Evolutionary conservation across 495 filamentous ascomycete genomes (phyloP), one percentile per base, ranked within the genome.

Genomic region (Aspergillus nidulans): DNA sequence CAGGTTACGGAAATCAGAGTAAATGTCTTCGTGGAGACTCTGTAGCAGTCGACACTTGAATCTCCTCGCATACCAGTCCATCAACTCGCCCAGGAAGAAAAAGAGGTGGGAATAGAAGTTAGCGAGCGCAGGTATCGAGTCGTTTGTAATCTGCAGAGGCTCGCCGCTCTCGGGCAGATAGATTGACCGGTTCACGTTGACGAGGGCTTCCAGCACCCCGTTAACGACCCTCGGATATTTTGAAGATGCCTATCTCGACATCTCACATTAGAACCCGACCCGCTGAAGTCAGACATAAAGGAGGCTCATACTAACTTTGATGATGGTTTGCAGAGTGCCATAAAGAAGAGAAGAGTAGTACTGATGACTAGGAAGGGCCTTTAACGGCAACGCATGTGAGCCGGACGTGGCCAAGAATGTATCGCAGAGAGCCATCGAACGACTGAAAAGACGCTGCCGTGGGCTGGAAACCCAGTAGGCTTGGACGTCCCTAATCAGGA

Each of bases 161-260:
- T 54, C 30, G 39, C 60, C 51, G 58, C 55, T 42, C 30, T 58
- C 25, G 46, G 61, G 63, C 23, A 63, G 55, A 28, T 49, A 49
- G 12, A 79, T 61, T 44, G 72, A 68, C 52, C 70, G 59, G 55
- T 75, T 74, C 39, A 81, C 70, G 49, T 73, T 63, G 18, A 71
- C 56, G 6, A 81, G 64, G 16, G 72, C 65, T 15, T 67, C 70
- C 8, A 77, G 55, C 8, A 79, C 61, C 10, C 67, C 73, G 56
- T 76, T 71, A 48, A 77, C 70, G 39, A 79, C 67, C 20, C 64
- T 66, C 7, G 75, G 74, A 52, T 78, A 76, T 44, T 73, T 70
- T 9, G 69, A 68, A 5, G 73, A 70, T 13, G 77, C 77, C 78
- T 80, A 36, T 24, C 7, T 28, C 19, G 21, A 25, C 3, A 9